phyloP scores from a whole-genome alignment of 306 rosid species.

The Myrica gale region DNA sequence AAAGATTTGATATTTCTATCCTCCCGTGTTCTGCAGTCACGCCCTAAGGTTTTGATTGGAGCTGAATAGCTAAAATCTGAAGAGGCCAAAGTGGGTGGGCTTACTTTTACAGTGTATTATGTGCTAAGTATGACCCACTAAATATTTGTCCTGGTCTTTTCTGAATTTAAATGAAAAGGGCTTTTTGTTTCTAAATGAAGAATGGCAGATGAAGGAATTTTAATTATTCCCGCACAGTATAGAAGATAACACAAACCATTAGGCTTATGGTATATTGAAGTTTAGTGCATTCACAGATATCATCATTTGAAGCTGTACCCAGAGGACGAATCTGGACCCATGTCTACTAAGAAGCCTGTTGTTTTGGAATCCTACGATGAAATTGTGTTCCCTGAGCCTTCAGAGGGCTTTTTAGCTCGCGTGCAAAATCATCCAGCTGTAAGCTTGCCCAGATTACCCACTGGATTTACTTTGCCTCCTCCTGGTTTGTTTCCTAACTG shows the following conservation, averaged over 20 bases:
- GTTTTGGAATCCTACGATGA: conserved; percentile 69
- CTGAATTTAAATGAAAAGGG: neutral
- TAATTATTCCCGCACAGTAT: neutral
- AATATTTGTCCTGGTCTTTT: neutral
- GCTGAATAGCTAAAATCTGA: neutral
- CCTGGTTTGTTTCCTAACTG: conserved; percentile 45
- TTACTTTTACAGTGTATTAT: neutral
- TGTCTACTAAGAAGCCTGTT: conserved; percentile 76
- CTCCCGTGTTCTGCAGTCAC: neutral
- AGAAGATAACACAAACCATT: conserved; percentile 24
- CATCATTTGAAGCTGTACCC: conserved; percentile 85
- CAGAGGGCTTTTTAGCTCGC: conserved; percentile 64
- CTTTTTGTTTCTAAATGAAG: neutral
- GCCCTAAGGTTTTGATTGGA: neutral
- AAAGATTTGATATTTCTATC: neutral
- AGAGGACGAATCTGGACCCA: conserved; percentile 70
- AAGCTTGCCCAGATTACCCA: conserved; percentile 55
- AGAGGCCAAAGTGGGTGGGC: neutral
- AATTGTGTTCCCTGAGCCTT: conserved; percentile 71
- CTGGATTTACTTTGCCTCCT: conserved; percentile 58
- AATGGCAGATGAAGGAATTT: neutral
- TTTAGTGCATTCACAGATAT: conserved; percentile 54
- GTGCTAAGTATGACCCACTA: neutral
- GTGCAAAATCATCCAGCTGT: conserved; percentile 57
- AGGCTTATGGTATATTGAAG: conserved; percentile 44